These are phyloP conservation scores for Candida ficus DNA, from an alignment of 805 yeast genomes.

Conservation along the genomic window DNA sequence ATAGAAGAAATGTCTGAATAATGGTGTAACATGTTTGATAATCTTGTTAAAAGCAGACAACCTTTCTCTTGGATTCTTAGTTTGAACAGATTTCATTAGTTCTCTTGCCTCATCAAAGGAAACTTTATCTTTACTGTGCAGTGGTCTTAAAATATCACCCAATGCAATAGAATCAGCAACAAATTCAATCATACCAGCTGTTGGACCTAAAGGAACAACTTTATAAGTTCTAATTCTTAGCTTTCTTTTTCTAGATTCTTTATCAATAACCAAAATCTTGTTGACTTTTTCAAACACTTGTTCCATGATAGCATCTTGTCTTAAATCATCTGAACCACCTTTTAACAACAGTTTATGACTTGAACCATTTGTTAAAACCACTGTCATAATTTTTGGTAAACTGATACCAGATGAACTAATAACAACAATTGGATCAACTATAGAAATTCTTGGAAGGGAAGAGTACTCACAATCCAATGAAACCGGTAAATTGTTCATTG, in stretches of 20 bases:
- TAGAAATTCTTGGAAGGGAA: constrained; percentile 40
- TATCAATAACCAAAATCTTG: constrained; percentile 49
- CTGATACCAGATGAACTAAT: constrained; percentile 85
- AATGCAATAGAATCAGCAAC: constrained; percentile 73
- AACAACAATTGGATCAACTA: constrained; percentile 40
- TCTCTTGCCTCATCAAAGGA: constrained; percentile 54
- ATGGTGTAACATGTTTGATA: constrained; percentile 52
- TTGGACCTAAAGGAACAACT: constrained; percentile 85
- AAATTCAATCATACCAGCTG: constrained; percentile 85
- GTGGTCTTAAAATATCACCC: constrained; percentile 57
- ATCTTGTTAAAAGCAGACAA: constrained; percentile 43
- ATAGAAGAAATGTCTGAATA: constrained; percentile 64
- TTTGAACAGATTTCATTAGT: constrained; percentile 55
- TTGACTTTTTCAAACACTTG: constrained; percentile 92
- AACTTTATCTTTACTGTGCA: constrained; percentile 53
- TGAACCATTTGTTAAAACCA: constrained; percentile 53
- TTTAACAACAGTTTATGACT: constrained; percentile 61
- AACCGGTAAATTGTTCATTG: constrained; percentile 40
- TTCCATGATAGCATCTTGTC: constrained; percentile 97
- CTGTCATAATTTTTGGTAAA: constrained; percentile 71
- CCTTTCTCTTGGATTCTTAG: constrained; percentile 38
- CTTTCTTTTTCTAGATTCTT: constrained; percentile 49
- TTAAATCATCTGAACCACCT: constrained; percentile 83
- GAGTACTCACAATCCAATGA: constrained; percentile 40
- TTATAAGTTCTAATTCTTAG: constrained; percentile 76